Conservation (phyloP, 1,284 basidiomycete genomes). For the Ustilago tritici region DNA sequence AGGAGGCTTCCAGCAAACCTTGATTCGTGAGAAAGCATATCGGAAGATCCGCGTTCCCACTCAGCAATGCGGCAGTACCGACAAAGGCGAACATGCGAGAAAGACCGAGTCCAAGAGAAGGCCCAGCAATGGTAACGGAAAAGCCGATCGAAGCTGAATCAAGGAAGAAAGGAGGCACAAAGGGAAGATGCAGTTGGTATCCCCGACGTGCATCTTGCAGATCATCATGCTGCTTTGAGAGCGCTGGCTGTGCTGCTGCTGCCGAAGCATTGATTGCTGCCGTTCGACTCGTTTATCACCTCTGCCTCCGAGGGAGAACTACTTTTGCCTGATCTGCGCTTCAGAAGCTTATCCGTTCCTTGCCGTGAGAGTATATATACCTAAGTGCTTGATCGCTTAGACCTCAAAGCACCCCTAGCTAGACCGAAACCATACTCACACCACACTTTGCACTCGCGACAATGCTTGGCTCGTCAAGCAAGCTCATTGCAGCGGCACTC, state of each 20-base stretch:
- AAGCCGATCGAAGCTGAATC: background rate
- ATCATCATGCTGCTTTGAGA: conserved; percentile 2
- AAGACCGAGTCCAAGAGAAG: background rate
- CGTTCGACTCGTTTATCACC: background rate
- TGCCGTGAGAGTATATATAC: conserved; percentile 1
- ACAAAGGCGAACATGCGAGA: background rate
- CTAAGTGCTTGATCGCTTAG: background rate
- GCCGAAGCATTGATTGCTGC: background rate
- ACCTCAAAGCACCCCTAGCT: background rate
- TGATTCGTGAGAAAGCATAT: background rate
- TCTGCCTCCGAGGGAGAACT: background rate
- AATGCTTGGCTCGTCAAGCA: conserved; percentile 25
- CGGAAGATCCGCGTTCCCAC: background rate
- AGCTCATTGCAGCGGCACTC: conserved; percentile 8
- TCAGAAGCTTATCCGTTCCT: conserved; percentile 3
- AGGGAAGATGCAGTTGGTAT: conserved; percentile 1
- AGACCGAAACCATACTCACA: background rate
- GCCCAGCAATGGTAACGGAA: background rate
- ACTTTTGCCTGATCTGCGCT: background rate
- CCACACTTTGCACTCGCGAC: background rate
- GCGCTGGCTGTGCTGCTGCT: background rate
- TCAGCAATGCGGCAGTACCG: no score
- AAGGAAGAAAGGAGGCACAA: background rate
- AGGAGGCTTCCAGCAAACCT: background rate
- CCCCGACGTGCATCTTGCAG: conserved; percentile 40